Percentiles rank a stretch among this genome's conserved stretches.
These are phyloP conservation scores for Amoebophrya sp. DNA, from an alignment of 169 alveolate genomes.

Conservation along the genomic window DNA sequence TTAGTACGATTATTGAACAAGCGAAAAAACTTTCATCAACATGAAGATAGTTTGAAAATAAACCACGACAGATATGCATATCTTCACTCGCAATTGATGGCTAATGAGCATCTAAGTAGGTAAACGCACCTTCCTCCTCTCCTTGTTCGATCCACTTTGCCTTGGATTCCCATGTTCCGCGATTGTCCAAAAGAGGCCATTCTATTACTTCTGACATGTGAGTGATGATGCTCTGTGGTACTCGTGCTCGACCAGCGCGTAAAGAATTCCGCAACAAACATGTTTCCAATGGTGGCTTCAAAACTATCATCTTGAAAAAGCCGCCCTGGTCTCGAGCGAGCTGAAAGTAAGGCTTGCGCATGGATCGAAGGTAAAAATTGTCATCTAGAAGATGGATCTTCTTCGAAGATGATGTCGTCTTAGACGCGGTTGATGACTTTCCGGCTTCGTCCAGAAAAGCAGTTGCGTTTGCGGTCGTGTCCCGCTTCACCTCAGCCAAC, in stretches of 20 bases:
- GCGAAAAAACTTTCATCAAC: no score
- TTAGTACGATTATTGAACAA: no score
- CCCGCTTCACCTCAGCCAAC: not conserved
- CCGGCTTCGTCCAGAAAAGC: no score
- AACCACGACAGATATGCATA: not conserved
- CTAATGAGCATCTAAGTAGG: no score
- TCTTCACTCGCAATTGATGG: not conserved
- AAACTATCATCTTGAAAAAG: not conserved
- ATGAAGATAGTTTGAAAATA: not conserved
- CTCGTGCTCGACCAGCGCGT: not conserved
- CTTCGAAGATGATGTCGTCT: no score
- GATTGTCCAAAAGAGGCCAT: no score
- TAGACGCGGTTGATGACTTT: no score
- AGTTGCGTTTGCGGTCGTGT: no score
- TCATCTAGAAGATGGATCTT: not conserved
- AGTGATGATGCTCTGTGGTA: not conserved
- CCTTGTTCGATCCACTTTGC: not conserved
- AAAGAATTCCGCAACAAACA: not conserved
- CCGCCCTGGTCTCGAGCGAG: not conserved
- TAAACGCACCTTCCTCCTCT: not conserved
- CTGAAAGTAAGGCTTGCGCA: not conserved
- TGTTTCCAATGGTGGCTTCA: not conserved
- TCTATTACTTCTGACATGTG: not conserved
- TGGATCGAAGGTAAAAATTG: not conserved
- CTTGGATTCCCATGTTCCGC: not conserved